Percentiles rank a stretch among this genome's conserved stretches.
Conservation (phyloP, 805 yeast species). For the Yamadazyma phyllophila region DNA sequence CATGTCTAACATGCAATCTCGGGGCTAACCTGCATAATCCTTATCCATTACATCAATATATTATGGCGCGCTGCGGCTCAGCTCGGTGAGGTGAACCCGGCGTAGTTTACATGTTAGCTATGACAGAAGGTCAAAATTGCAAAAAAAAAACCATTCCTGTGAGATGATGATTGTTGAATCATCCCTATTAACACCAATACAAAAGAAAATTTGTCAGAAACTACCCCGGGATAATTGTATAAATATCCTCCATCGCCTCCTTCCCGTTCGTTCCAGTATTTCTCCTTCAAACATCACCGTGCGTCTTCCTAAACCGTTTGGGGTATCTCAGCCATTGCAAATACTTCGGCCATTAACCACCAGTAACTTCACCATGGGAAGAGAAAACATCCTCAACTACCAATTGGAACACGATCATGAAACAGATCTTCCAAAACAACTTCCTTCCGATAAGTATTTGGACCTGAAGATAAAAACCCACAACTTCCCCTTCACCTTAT, state of each 20-base stretch:
- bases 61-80: too few relatives aligned
- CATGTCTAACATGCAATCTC: conserved; percentile 2
- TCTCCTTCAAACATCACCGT: background rate
- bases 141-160: background rate
- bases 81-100: too few relatives aligned
- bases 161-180: conserved; percentile 4
- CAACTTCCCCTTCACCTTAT: conserved; percentile 46
- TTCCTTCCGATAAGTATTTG: background rate
- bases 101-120: conserved; percentile 1
- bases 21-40: background rate
- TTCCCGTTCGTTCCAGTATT: background rate
- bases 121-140: background rate
- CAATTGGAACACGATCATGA: conserved; percentile 39
- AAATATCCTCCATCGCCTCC: background rate
- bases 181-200: background rate
- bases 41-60: too few relatives aligned
- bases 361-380: conserved; percentile 30
- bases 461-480: conserved; percentile 8
- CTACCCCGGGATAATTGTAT: background rate
- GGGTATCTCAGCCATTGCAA: background rate
- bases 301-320: conserved; percentile 1
- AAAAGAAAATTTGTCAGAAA: background rate
- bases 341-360: conserved; percentile 1
- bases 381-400: conserved; percentile 40
- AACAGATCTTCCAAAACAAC: conserved; percentile 24